These are phyloP conservation scores for Aphanoascus verrucosus DNA, from an alignment of 2,329 filamentous ascomycete species.

Conservation along the genomic window DNA sequence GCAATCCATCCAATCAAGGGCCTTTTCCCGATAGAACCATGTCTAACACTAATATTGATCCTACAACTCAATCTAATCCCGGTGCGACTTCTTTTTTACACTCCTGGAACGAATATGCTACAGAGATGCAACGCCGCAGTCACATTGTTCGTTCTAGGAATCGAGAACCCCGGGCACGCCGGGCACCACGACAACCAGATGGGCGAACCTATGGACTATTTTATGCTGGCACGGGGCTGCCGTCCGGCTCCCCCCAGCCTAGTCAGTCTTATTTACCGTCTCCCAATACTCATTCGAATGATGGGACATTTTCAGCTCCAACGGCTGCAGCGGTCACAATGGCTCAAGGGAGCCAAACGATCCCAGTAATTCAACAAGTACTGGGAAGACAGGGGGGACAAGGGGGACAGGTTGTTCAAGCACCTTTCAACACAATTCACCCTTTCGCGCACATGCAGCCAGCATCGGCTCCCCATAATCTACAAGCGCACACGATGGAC, in stretches of 20 bases:
- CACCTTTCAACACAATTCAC: no score
- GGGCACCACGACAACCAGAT: background rate
- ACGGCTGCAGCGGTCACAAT: no score
- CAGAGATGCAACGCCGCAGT: background rate
- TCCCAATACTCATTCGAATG: no score
- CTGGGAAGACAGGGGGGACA: no score
- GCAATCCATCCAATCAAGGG: background rate
- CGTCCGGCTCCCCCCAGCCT: background rate
- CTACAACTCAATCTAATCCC: background rate
- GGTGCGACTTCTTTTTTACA: background rate
- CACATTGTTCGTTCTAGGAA: background rate
- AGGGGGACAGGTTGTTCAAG: no score
- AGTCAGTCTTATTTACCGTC: no score
- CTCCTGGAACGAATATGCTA: background rate
- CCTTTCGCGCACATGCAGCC: no score
- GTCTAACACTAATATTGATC: background rate
- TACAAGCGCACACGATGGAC: no score
- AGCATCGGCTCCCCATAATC: no score
- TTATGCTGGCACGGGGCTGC: background rate
- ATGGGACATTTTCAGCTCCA: no score
- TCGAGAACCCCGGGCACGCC: background rate
- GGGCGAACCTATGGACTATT: background rate
- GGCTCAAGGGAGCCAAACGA: no score
- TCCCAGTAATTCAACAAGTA: no score
- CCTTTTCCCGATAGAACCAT: background rate